Percentiles rank a stretch among this genome's conserved stretches.
These are phyloP conservation scores for Cutaneotrichosporon cutaneum DNA, from an alignment of 1,284 basidiomycete genomes.

Conservation along the genomic window DNA sequence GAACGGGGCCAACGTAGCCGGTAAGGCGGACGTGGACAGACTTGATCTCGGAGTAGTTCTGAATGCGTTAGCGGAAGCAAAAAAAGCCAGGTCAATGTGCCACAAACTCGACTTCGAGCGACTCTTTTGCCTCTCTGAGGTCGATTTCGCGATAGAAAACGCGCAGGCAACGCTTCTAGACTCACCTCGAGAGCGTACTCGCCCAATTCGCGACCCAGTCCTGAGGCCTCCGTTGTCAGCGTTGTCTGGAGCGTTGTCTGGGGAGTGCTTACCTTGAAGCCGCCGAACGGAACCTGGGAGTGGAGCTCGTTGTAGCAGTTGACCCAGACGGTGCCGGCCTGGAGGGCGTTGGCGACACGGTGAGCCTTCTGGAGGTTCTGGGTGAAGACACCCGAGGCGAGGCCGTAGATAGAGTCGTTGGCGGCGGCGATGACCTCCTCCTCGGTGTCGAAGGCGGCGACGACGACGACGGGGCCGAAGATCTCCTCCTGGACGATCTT, in stretches of 20 bases:
- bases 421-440: constrained; percentile 73
- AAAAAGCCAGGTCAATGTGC: too few relatives aligned
- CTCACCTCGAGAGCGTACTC: constrained; percentile 54
- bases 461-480: constrained; percentile 68
- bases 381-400: constrained; percentile 83
- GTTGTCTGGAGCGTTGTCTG: neutral
- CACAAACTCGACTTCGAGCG: too few relatives aligned
- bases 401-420: constrained; percentile 82
- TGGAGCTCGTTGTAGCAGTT: constrained; percentile 73
- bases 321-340: constrained; percentile 67
- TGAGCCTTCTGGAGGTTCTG: constrained; percentile 73
- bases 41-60: constrained; percentile 80
- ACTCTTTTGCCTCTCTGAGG: too few relatives aligned
- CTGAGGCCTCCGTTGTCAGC: neutral
- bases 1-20: constrained; percentile 24
- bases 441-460: constrained; percentile 68
- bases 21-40: constrained; percentile 71
- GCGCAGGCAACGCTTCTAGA: too few relatives aligned
- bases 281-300: constrained; percentile 74
- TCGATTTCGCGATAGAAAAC: too few relatives aligned
- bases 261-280: constrained; percentile 65
- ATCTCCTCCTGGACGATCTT: constrained; percentile 89
- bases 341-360: constrained; percentile 69
- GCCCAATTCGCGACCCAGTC: constrained; percentile 53
- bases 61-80: too few relatives aligned